These are phyloP conservation scores for Neopestalotiopsis clavispora DNA, from an alignment of 2,329 filamentous ascomycete genomes.

Conservation along the genomic window DNA sequence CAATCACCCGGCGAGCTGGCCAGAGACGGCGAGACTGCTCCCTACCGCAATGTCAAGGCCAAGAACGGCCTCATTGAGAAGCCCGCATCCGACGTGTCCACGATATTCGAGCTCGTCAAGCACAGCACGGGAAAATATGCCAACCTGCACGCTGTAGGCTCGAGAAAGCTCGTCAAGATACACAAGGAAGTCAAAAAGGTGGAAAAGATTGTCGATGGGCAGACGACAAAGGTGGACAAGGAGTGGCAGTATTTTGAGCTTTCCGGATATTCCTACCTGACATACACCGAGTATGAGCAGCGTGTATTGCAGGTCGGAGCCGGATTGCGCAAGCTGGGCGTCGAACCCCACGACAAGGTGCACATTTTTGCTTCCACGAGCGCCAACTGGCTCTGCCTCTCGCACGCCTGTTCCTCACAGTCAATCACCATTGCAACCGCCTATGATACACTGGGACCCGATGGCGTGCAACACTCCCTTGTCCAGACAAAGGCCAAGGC, in stretches of 20 bases:
- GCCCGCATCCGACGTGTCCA: conserved; percentile 73
- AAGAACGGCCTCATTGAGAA: conserved; percentile 71
- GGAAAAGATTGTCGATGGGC: conserved; percentile 84
- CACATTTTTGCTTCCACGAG: conserved; percentile 88
- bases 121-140: conserved; percentile 68
- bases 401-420: conserved; percentile 80
- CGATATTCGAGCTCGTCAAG: conserved; percentile 79
- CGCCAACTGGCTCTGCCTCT: conserved; percentile 81
- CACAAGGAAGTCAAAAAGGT: conserved; percentile 89
- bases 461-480: conserved; percentile 85
- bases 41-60: conserved; percentile 73
- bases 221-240: conserved; percentile 82
- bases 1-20: conserved; percentile 72
- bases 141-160: conserved; percentile 70
- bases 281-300: conserved; percentile 79
- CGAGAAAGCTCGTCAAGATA: conserved; percentile 74
- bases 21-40: conserved; percentile 81
- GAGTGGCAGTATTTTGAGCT: conserved; percentile 92
- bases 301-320: conserved; percentile 71
- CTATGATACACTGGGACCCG: conserved; percentile 88
- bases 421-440: conserved; percentile 92
- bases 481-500: conserved; percentile 78
- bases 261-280: conserved; percentile 75
- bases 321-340: conserved; percentile 75
- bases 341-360: conserved; percentile 69